Evolutionary conservation across 2,329 filamentous ascomycete species (phyloP).

Genomic region (Ambrosiella beaveri): DNA sequence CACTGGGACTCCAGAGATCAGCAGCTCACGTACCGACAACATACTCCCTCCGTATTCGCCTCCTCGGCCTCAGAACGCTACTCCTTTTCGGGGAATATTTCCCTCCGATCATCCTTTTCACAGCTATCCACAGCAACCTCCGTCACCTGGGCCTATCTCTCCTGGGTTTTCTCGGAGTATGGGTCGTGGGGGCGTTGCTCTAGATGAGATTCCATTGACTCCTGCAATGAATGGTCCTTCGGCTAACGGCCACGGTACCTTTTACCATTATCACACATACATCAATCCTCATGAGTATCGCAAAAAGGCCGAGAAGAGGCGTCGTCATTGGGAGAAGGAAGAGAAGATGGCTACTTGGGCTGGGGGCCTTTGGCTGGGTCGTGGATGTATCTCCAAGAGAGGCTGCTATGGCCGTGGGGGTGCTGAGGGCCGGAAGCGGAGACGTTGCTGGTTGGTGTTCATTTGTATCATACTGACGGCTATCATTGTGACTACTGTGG

Average conservation of each 20-base stretch:
- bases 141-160: conserved; percentile 44
- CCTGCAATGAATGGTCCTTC: conserved; percentile 27
- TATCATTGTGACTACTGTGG: background rate
- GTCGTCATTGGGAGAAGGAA: conserved; percentile 46
- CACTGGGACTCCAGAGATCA: background rate
- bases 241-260: conserved; percentile 20
- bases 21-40: background rate
- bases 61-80: conserved; percentile 22
- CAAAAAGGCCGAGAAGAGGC: conserved; percentile 17
- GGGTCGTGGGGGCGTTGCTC: conserved; percentile 41
- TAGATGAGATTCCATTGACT: conserved; percentile 41
- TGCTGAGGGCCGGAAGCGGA: conserved; percentile 26
- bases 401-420: conserved; percentile 49
- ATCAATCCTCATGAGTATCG: conserved; percentile 2
- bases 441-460: background rate
- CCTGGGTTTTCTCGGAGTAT: conserved; percentile 40
- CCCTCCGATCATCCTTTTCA: conserved; percentile 30
- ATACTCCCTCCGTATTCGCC: conserved; percentile 40
- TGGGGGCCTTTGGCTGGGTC: conserved; percentile 47
- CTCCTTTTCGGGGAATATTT: conserved; percentile 40
- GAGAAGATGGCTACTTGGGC: conserved; percentile 32
- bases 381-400: conserved; percentile 37
- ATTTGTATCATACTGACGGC: background rate
- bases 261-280: background rate
- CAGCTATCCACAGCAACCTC: conserved; percentile 28